Percentiles rank a stretch among this genome's conserved stretches.
Conservation (phyloP, 1,284 basidiomycete species). For the Trichosporon faecale region DNA sequence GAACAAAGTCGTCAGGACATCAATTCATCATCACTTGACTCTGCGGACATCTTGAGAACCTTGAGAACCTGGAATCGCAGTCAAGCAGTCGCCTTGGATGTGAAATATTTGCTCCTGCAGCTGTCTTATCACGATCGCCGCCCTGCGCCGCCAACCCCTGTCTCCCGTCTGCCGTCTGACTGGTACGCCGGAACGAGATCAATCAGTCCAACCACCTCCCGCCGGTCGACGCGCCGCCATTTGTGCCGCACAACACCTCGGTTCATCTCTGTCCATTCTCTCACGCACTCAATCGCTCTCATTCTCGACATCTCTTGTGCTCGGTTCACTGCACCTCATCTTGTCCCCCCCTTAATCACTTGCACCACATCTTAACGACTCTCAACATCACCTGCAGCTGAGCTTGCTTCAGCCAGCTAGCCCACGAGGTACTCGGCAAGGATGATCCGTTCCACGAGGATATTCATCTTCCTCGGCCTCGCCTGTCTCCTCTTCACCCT, state of each 20-base stretch:
- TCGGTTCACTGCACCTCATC: background rate
- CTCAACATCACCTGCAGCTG: background rate
- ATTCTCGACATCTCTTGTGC: background rate
- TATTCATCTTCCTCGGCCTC: slow-evolving; percentile 7
- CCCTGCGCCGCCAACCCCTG: background rate
- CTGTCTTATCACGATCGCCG: slow-evolving; percentile 1
- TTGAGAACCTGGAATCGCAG: no score
- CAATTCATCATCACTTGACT: background rate
- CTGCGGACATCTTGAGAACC: background rate
- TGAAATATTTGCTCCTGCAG: background rate
- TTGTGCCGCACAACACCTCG: background rate
- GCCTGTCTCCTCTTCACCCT: slow-evolving; percentile 2
- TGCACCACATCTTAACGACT: background rate
- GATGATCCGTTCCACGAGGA: background rate
- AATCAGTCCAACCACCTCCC: background rate
- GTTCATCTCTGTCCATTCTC: background rate
- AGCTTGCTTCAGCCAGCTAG: slow-evolving; percentile 1
- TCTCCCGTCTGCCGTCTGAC: background rate
- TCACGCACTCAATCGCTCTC: background rate
- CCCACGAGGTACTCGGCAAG: background rate
- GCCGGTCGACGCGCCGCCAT: background rate
- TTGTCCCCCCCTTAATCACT: background rate
- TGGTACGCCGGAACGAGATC: background rate
- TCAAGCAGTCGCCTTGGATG: background rate
- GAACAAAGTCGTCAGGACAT: background rate